These are phyloP conservation scores for Neoascochyta sp. DNA, from an alignment of 2,329 filamentous ascomycete species.

Conservation along the genomic window DNA sequence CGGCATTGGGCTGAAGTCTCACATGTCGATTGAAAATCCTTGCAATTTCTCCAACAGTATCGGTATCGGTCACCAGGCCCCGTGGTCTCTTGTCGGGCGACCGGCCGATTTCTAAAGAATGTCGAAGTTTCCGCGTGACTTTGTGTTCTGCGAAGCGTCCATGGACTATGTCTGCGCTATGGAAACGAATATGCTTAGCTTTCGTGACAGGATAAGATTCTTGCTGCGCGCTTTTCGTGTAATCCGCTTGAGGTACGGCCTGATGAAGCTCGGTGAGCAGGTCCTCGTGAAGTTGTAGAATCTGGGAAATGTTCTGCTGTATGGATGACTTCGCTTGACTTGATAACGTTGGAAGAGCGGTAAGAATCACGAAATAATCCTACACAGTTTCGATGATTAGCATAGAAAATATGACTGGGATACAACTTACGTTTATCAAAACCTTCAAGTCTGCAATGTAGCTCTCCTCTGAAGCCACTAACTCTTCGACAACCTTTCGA, in stretches of 20 bases:
- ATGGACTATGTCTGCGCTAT: constrained; percentile 47
- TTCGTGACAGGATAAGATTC: constrained; percentile 32
- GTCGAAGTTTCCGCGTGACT: constrained; percentile 36
- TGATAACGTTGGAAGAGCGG: constrained; percentile 65
- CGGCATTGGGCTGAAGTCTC: constrained; percentile 12
- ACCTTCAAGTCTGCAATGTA: constrained; percentile 87
- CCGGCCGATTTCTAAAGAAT: constrained; percentile 47
- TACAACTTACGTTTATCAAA: constrained; percentile 69
- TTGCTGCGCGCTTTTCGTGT: constrained; percentile 36
- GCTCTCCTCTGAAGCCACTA: constrained; percentile 79
- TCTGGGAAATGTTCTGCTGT: constrained; percentile 72
- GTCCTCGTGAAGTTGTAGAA: constrained; percentile 78
- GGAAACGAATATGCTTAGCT: constrained; percentile 46
- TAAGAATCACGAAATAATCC: constrained; percentile 57
- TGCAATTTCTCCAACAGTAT: constrained; percentile 53
- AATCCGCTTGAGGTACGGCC: constrained; percentile 62
- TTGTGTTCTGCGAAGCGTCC: constrained; percentile 36
- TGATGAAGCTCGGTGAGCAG: constrained; percentile 71
- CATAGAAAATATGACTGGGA: not conserved
- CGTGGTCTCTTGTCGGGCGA: constrained; percentile 37
- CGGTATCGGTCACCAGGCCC: constrained; percentile 48
- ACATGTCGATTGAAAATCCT: constrained; percentile 54
- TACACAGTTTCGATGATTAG: constrained; percentile 1
- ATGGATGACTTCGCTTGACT: constrained; percentile 66
- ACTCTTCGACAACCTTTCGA: constrained; percentile 76